Conservation (phyloP, 495 filamentous ascomycete genomes). For the Aspergillus steynii region DNA sequence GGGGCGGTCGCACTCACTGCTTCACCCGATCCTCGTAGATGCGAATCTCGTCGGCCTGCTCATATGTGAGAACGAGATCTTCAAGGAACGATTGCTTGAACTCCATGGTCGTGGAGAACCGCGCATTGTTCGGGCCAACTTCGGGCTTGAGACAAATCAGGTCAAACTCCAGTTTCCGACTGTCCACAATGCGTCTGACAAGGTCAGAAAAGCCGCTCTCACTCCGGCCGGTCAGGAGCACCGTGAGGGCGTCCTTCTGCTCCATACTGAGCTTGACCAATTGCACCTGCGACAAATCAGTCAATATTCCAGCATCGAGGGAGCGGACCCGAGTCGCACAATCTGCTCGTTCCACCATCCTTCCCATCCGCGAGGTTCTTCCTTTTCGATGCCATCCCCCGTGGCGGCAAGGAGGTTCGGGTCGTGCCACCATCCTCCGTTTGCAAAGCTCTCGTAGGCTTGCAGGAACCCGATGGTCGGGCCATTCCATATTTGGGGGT, state of each 20-base stretch:
- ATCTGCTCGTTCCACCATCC: slow-evolving; percentile 99
- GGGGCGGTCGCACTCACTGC: slow-evolving; percentile 49
- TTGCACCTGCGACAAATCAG: slow-evolving; percentile 57
- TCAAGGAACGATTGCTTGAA: slow-evolving; percentile 87
- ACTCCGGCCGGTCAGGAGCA: slow-evolving; percentile 86
- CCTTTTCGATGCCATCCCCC: slow-evolving; percentile 77
- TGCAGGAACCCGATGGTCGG: slow-evolving; percentile 74
- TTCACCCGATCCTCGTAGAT: slow-evolving; percentile 66
- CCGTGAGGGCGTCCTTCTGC: slow-evolving; percentile 82
- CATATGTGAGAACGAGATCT: slow-evolving; percentile 81
- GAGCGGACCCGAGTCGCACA: slow-evolving; percentile 34
- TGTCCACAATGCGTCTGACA: slow-evolving; percentile 78
- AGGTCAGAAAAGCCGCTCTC: slow-evolving; percentile 75
- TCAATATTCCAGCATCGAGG: not conserved
- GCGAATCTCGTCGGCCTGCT: slow-evolving; percentile 74
- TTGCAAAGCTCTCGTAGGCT: slow-evolving; percentile 70
- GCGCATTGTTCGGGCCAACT: slow-evolving; percentile 73
- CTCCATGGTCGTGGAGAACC: slow-evolving; percentile 72
- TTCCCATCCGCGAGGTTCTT: slow-evolving; percentile 82
- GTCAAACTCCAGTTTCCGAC: slow-evolving; percentile 82
- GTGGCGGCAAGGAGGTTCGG: slow-evolving; percentile 80
- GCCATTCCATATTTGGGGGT: slow-evolving; percentile 81
- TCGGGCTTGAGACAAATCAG: slow-evolving; percentile 86
- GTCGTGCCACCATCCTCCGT: slow-evolving; percentile 98
- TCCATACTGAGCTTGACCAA: slow-evolving; percentile 79